phyloP scores from a whole-genome alignment of 2,329 filamentous ascomycete species.

The Pseudogymnoascus sp. region DNA sequence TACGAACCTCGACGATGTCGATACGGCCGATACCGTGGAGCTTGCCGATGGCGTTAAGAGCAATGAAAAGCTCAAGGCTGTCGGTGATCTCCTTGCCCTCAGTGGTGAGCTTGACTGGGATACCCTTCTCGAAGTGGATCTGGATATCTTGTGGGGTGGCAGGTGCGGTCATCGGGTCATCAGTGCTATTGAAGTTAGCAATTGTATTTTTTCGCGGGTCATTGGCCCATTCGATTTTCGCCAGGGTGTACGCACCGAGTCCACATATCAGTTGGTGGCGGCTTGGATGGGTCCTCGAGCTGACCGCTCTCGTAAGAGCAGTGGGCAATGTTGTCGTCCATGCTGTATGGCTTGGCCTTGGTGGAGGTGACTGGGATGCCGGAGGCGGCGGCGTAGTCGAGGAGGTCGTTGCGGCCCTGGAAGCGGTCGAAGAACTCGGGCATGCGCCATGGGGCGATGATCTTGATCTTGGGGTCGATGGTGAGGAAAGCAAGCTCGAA shows the following conservation, averaged over 20 bases:
- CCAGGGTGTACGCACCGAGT: constrained; percentile 34
- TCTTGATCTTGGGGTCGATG: constrained; percentile 55
- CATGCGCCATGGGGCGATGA: constrained; percentile 68
- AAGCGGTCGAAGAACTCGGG: constrained; percentile 63
- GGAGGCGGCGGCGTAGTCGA: constrained; percentile 59
- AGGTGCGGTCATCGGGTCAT: constrained; percentile 61
- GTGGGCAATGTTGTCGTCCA: constrained; percentile 66
- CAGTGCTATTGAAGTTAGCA: constrained; percentile 31
- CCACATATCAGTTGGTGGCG: constrained; percentile 73
- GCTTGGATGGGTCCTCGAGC: constrained; percentile 55
- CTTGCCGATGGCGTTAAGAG: constrained; percentile 62
- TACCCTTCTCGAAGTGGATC: constrained; percentile 63
- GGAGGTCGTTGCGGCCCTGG: constrained; percentile 62
- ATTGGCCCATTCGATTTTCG: constrained; percentile 10
- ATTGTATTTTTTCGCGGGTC: constrained; percentile 14
- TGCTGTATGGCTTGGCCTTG: constrained; percentile 61
- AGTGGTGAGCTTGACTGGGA: constrained; percentile 57
- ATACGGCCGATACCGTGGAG: constrained; percentile 69
- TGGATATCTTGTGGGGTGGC: constrained; percentile 64
- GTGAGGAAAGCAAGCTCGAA: constrained; percentile 57
- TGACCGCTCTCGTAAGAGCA: constrained; percentile 74
- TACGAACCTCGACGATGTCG: constrained; percentile 76
- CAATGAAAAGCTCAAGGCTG: constrained; percentile 62
- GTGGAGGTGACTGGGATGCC: constrained; percentile 65
- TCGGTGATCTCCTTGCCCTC: constrained; percentile 56